Conservation (phyloP, 2,329 filamentous ascomycete species). For the Incumbomyces lentus region DNA sequence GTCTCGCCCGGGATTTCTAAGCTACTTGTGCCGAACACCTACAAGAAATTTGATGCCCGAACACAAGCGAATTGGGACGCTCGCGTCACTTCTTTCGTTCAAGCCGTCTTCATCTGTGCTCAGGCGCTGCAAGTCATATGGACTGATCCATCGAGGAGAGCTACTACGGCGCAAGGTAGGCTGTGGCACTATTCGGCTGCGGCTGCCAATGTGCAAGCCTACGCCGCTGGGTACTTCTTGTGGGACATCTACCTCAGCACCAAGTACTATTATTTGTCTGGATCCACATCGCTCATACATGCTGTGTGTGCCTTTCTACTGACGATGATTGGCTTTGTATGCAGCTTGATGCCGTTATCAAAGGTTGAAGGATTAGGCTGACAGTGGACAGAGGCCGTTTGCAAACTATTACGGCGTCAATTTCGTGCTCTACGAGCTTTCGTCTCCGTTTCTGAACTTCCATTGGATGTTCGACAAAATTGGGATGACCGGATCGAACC, state of each 20-base stretch:
- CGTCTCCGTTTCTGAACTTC: conserved; percentile 73
- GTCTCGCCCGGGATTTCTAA: conserved; percentile 51
- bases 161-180: conserved; percentile 57
- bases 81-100: conserved; percentile 73
- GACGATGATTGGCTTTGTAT: conserved; percentile 69
- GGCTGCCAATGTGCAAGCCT: conserved; percentile 61
- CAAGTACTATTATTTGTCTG: conserved; percentile 60
- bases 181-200: conserved; percentile 70
- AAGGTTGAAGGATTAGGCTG: not conserved
- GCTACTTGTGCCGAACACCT: conserved; percentile 40
- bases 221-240: conserved; percentile 72
- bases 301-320: conserved; percentile 63
- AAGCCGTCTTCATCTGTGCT: conserved; percentile 60
- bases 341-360: conserved; percentile 26
- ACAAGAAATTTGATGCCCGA: conserved; percentile 49
- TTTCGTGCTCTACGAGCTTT: conserved; percentile 83
- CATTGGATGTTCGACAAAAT: conserved; percentile 92
- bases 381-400: conserved; percentile 56
- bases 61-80: conserved; percentile 75
- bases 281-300: conserved; percentile 66
- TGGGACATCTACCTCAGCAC: conserved; percentile 69
- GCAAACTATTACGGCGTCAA: conserved; percentile 71
- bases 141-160: conserved; percentile 54
- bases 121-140: conserved; percentile 66
- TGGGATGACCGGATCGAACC: conserved; percentile 61